Evolutionary conservation across 108 stramenopile species (phyloP), one percentile per base, ranked within the genome.

Genomic region (Fistulifera pelliculosa): DNA sequence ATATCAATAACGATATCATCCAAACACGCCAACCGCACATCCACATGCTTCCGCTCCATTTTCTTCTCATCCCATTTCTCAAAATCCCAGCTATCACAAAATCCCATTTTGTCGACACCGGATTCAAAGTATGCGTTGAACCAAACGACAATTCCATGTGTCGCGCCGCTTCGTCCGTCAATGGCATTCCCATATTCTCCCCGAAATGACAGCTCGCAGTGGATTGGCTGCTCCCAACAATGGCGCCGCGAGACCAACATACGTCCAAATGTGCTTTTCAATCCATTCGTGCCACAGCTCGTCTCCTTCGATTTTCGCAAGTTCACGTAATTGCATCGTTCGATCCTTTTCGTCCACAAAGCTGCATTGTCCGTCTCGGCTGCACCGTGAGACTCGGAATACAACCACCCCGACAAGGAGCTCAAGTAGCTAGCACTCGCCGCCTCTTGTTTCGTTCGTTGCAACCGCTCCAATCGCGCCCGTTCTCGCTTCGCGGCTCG

Each of bases 111-210:
- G 85, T 80, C n/a, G 81, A 79, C 24, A 91, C 69, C 16, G 83
- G 79, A 60, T 84, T 84, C 27, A 87, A 69, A 28, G 80, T 83
- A 49, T 79, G 59, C 1, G 90, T 91, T 1, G 77, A 82, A 11
- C 90, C 90, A 66, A 91, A 91, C 0, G 77, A 81, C 31, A 93
- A 58, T 54, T 89, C 91, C 62, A 93, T 68, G 16, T 66, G 55
- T 57, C 92, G 55, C 7, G 83, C 82, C 19, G 75, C 73, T 27
- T 73, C 76, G 54, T 93, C 83, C 7, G 68, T 74, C 17, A 93
- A 66, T 16, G 92, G 92, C 50, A 93, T 54, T 10, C 92, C 92
- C 92, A 93, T 93, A 47, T 81, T 87, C 59, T 93, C 92, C 92
- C 92, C 49, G 70, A 74, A 6, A 93, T 64, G 12, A 89, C 92